Evolutionary conservation across 2,329 filamentous ascomycete species (phyloP), one percentile per base, ranked within the genome.

Genomic region (Epichloe aotearoae): DNA sequence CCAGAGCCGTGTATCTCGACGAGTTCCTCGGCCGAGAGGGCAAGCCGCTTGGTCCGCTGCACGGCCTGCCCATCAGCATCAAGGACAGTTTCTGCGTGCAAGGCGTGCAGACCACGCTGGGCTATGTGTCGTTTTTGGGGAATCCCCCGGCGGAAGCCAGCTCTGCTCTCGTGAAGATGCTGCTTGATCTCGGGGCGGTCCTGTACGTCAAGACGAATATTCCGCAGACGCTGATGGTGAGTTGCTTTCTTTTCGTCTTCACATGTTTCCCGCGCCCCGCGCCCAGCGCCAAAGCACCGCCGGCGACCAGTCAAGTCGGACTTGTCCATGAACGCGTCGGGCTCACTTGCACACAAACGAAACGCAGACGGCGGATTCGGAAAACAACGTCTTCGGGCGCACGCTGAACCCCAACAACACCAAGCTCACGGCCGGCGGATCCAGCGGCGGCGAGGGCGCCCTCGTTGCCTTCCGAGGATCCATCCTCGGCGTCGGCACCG

Each of bases 191-290:
- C 0, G 62, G 62, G 11, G 61, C 60, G 3, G 60, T 64, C 11
- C n/a, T 64, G 0, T 64, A 63, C 36, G 58, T 55, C 58, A 64
- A 78, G 63, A 77, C 75, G 4, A 76, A 73, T 53, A 64, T 77
- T 6, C 73, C 75, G 0, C 82, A 79, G 14, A 77, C 77, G 63
- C 81, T 84, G 79, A 81, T 82, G 53, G 75, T 79, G 39, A 42
- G 47, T 23, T 23, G 17, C 3, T 8, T 15, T 47, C 12, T 36
- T 34, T 19, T 30, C 12, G 8, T 23, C 1, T 23, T 11, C 5
- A 26, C 20, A 8, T 37, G 12, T 17, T 20, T 36, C 12, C 11
- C 20, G 12, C 19, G n/a, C 5, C 12, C 11, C 20, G 12, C 19
- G n/a, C 5, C 1, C 14, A 46, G 15, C 19, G 15, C 26, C 26